phyloP scores from a whole-genome alignment of 768 basidiomycete species.

The Leucocoprinus leucothites region DNA sequence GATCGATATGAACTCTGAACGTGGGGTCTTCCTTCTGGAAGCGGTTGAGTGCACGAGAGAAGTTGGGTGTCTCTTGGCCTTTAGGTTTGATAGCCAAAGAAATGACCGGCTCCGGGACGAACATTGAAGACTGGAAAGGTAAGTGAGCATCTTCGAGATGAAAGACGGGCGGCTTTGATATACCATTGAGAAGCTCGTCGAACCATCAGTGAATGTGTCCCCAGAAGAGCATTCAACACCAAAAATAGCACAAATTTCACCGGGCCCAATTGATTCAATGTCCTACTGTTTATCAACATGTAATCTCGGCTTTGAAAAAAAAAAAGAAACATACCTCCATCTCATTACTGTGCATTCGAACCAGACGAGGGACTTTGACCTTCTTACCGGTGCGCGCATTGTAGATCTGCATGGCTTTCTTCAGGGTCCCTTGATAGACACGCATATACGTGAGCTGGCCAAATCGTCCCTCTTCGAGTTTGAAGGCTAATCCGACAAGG shows the following conservation, averaged over 20 bases:
- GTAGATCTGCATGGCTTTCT: conserved; percentile 80
- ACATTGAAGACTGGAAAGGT: conserved; percentile 86
- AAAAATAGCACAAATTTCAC: conserved; percentile 99
- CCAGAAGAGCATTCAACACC: conserved; percentile 98
- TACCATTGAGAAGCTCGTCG: conserved; percentile 91
- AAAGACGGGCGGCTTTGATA: conserved; percentile 17
- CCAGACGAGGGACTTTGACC: conserved; percentile 93
- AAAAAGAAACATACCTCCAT: no score
- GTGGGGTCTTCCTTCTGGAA: conserved; percentile 99
- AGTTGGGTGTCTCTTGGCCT: conserved; percentile 92
- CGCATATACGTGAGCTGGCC: conserved; percentile 98
- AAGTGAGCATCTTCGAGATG: conserved; percentile 4
- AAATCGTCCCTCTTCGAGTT: conserved; percentile 95
- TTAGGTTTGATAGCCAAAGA: conserved; percentile 91
- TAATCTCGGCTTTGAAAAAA: no score
- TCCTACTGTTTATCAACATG: conserved; percentile 48
- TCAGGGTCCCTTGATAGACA: conserved; percentile 93
- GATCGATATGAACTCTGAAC: conserved; percentile 94
- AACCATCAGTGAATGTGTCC: conserved; percentile 95
- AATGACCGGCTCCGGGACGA: conserved; percentile 97
- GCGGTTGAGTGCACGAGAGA: conserved; percentile 92
- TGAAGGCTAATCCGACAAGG: conserved; percentile 94
- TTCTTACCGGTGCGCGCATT: conserved; percentile 95
- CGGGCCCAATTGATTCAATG: conserved; percentile 89
- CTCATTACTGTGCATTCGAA: conserved; percentile 98